A percentile compares a stretch with the other conserved stretches of the same genome.
Conservation (phyloP, 1,284 basidiomycete genomes). For the Melampsora occidentalis region DNA sequence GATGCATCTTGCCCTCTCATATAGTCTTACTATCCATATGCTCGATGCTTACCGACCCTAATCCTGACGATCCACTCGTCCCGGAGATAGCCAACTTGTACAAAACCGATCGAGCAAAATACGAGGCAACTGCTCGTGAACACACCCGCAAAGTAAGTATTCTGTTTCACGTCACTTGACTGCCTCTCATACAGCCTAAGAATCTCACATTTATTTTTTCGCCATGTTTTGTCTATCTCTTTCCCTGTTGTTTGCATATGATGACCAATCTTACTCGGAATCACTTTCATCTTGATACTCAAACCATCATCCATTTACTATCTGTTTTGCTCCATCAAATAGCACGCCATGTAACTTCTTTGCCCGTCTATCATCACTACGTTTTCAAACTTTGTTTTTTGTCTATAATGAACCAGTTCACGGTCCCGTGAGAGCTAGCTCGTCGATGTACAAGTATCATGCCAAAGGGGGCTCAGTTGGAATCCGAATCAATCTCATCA, state of each 20-base stretch:
- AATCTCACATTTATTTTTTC: background rate
- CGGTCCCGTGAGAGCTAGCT: conserved; percentile 8
- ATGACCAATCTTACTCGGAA: background rate
- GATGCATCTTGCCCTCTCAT: background rate
- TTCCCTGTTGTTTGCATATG: background rate
- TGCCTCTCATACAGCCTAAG: background rate
- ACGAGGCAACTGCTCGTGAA: conserved; percentile 91
- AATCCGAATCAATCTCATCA: too few species aligned
- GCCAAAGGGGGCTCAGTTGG: background rate
- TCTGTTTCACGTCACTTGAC: background rate
- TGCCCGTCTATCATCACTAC: background rate
- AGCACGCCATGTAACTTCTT: conserved; percentile 11
- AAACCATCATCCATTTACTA: background rate
- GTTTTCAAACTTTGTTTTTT: conserved; percentile 4
- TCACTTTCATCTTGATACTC: background rate
- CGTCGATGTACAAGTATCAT: conserved; percentile 4
- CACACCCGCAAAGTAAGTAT: conserved; percentile 42
- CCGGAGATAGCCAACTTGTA: conserved; percentile 74
- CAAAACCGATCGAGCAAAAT: conserved; percentile 89
- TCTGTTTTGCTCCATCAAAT: background rate
- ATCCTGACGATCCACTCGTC: conserved; percentile 82
- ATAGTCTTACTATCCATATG: conserved; percentile 88
- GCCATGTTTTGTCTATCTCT: background rate
- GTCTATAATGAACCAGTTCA: conserved; percentile 1
- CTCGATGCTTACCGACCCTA: conserved; percentile 94